Evolutionary conservation across 2,329 filamentous ascomycete species (phyloP).

Genomic region (Metarhizium sp.): DNA sequence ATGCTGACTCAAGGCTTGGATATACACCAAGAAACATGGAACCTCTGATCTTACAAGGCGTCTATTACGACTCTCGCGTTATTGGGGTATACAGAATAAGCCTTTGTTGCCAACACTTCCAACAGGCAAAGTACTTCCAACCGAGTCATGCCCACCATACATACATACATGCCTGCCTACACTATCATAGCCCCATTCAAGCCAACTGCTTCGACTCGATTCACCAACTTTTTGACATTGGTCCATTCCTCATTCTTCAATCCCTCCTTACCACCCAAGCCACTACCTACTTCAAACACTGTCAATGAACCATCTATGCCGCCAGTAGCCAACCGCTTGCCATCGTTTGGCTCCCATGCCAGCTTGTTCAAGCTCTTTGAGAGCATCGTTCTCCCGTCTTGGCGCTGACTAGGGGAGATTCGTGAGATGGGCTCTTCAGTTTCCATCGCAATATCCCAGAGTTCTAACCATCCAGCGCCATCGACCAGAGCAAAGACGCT

Average conservation of each 20-base stretch:
- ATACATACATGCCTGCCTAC: neutral
- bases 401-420: conserved; percentile 59
- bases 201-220: conserved; percentile 57
- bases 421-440: conserved; percentile 84
- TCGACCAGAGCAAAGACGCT: conserved; percentile 94
- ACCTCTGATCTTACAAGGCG: neutral
- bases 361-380: conserved; percentile 88
- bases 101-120: neutral
- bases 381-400: conserved; percentile 58
- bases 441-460: conserved; percentile 91
- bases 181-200: conserved; percentile 33
- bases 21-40: neutral
- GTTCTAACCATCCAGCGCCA: conserved; percentile 80
- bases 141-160: too few relatives aligned
- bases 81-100: conserved; percentile 3
- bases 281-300: conserved; percentile 81
- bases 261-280: conserved; percentile 76
- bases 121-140: neutral
- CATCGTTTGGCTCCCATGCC: conserved; percentile 86
- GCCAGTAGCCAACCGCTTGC: conserved; percentile 77
- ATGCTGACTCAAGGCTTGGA: neutral
- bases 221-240: conserved; percentile 81
- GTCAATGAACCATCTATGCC: conserved; percentile 86
- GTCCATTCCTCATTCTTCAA: conserved; percentile 86
- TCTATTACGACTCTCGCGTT: neutral